Evolutionary conservation across 768 basidiomycete genomes (phyloP), one percentile per base, ranked within the genome.

Genomic region (Russula brevipes): DNA sequence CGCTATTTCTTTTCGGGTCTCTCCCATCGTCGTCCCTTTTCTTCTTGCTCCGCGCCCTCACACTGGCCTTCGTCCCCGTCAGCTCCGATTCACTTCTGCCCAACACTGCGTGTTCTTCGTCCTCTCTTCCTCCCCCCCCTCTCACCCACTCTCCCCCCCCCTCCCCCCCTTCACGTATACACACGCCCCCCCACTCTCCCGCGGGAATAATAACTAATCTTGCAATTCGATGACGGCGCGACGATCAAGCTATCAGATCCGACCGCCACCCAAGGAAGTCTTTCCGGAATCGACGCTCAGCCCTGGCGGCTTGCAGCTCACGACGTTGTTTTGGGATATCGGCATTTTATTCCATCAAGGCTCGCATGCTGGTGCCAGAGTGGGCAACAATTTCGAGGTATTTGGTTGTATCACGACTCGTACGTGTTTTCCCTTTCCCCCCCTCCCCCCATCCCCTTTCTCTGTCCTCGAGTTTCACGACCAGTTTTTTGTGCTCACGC

Each of bases 231-330:
- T 47, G 52, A 58, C 49, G 57, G 45, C 65, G 14, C 61, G 61
- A 63, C 62, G 61, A 64, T 58, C 61, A 24, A 54, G 31, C 56
- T 65, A 62, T 61, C 65, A 63, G 36, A 54, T 64, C 31, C 61
- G 62, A n/a, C 42, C 61, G 42, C 65, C 65, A 5, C 66, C 66
- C 35, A 64, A 65, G 54, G 66, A 66, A 35, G 66, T 66, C 42
- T 66, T 66, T 59, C 66, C 66, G 6, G 66, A 66, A 59, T 59
- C 61, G n/a, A 58, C 66, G 8, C 66, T 59, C 58, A 59, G 63
- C 54, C 63, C 66, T 30, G 57, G 59, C 3, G 60, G 66, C 54
- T 59, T 66, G 64, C 66, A 67, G 16, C 59, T 60, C 42, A 67
- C 66, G 30, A 67, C 66, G 1, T 35, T 67, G 31, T 61, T 66